A percentile compares a stretch with the other conserved stretches of the same genome.
phyloP scores from a whole-genome alignment of 331 rosid genomes.

The Malus hybrid region DNA sequence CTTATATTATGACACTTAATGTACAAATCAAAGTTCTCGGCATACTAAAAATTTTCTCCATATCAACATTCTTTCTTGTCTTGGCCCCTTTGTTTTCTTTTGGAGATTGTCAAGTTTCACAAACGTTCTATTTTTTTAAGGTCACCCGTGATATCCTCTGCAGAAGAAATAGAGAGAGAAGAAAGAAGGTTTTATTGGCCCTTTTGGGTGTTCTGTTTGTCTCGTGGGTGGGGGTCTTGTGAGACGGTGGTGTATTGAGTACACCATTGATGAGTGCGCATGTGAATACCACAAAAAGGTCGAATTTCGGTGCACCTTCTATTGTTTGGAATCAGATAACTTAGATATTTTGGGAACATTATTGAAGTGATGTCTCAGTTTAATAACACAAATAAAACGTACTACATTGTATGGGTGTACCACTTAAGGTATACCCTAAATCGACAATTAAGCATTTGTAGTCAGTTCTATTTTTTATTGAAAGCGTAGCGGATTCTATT shows the following conservation, averaged over 20 bases:
- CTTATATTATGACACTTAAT: too few species aligned
- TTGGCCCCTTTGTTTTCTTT: background rate
- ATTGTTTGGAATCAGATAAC: background rate
- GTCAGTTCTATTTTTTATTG: too few species aligned
- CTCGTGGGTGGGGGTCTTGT: slow-evolving; percentile 9
- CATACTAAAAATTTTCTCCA: background rate
- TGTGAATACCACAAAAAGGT: slow-evolving; percentile 16
- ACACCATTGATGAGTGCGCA: slow-evolving; percentile 20
- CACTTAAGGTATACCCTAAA: too few species aligned
- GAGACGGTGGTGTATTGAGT: slow-evolving; percentile 28
- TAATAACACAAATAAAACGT: too few species aligned
- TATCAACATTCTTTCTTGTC: slow-evolving; percentile 2
- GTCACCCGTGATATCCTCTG: slow-evolving; percentile 18
- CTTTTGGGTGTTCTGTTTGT: background rate
- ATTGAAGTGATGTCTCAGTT: too few species aligned
- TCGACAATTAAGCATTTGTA: too few species aligned
- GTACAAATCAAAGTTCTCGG: accelerated
- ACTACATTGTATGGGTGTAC: too few species aligned
- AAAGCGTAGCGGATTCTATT: too few species aligned
- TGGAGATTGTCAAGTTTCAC: slow-evolving; percentile 11
- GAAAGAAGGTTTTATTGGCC: background rate
- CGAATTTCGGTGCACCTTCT: slow-evolving; percentile 10
- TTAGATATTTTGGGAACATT: too few species aligned
- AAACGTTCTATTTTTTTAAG: slow-evolving; percentile 31
- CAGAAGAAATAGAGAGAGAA: background rate